Evolutionary conservation across 164 flowering plant genomes (phyloP).

Genomic region (Chimonanthus praecox): DNA sequence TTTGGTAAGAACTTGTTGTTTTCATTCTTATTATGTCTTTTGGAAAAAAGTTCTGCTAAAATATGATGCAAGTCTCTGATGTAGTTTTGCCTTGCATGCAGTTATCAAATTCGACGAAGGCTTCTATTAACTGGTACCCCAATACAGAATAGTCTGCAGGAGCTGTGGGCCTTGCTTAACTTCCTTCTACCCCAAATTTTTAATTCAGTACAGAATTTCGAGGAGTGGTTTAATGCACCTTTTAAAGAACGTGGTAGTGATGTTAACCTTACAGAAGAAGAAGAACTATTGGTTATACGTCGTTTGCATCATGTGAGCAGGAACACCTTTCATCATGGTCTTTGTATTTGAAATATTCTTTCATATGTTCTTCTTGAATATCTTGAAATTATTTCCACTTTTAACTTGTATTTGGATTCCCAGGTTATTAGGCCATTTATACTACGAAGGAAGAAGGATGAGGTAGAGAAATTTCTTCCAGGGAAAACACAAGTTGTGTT

Average conservation of each 20-base stretch:
- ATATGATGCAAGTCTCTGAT: no score
- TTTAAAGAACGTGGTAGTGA: constrained; percentile 90
- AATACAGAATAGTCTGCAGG: constrained; percentile 96
- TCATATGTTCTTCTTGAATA: no score
- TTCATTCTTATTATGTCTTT: no score
- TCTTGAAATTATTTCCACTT: no score
- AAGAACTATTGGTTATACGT: constrained; percentile 91
- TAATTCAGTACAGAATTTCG: constrained; percentile 95
- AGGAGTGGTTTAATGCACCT: constrained; percentile 99
- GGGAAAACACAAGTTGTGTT: constrained; percentile 86
- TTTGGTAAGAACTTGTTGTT: no score
- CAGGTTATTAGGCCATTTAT: constrained; percentile 99
- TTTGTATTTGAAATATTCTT: no score
- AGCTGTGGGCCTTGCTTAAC: constrained; percentile 96
- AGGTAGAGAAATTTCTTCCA: constrained; percentile 98
- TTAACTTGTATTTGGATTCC: neutral
- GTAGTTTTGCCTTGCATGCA: no score
- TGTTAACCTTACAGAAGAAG: constrained; percentile 95
- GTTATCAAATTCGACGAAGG: constrained; percentile 78
- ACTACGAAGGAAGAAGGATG: constrained; percentile 92
- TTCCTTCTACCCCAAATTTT: constrained; percentile 95
- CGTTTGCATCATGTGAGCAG: constrained; percentile 52
- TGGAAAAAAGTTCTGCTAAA: no score
- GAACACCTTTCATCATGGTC: no score
- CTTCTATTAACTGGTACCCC: constrained; percentile 97